Conservation (phyloP, 352 stramenopile genomes). For the Elongisporangium prolatum region DNA sequence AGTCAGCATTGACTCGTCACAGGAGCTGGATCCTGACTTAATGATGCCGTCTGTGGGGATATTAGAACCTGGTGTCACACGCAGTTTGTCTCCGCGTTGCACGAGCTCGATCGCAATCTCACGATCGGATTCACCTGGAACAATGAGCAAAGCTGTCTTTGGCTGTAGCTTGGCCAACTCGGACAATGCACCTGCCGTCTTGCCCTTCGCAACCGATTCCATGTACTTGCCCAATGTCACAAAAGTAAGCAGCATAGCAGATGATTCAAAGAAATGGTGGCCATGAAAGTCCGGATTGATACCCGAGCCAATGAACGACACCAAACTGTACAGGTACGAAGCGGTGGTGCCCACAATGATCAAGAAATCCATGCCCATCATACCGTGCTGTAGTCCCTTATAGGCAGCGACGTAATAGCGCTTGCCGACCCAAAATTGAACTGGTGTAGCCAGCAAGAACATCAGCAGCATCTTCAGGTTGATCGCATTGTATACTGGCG, state of each 20-base stretch:
- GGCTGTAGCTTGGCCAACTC: constrained; percentile 73
- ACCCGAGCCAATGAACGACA: constrained; percentile 65
- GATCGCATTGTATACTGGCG: constrained; percentile 65
- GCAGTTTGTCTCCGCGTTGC: constrained; percentile 72
- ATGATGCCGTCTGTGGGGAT: constrained; percentile 83
- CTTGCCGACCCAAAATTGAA: constrained; percentile 78
- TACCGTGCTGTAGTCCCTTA: constrained; percentile 77
- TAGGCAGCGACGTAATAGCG: constrained; percentile 82
- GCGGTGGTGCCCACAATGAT: constrained; percentile 81
- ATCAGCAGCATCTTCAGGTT: constrained; percentile 80
- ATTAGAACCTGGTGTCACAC: constrained; percentile 64
- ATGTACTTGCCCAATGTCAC: constrained; percentile 87
- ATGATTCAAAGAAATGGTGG: constrained; percentile 88
- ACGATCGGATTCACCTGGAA: constrained; percentile 39
- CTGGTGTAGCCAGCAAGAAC: constrained; percentile 75
- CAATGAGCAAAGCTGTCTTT: constrained; percentile 69
- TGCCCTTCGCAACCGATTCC: constrained; percentile 84
- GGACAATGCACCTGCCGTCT: constrained; percentile 71
- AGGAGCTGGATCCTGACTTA: constrained; percentile 57
- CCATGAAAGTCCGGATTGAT: constrained; percentile 59
- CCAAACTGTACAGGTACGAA: constrained; percentile 84
- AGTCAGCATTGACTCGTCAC: constrained; percentile 80
- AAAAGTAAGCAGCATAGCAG: constrained; percentile 83
- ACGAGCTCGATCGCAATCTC: constrained; percentile 83
- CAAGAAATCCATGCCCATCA: constrained; percentile 89